Evolutionary conservation across 345 rosid genomes (phyloP).

Genomic region (Nasturtium officinale): DNA sequence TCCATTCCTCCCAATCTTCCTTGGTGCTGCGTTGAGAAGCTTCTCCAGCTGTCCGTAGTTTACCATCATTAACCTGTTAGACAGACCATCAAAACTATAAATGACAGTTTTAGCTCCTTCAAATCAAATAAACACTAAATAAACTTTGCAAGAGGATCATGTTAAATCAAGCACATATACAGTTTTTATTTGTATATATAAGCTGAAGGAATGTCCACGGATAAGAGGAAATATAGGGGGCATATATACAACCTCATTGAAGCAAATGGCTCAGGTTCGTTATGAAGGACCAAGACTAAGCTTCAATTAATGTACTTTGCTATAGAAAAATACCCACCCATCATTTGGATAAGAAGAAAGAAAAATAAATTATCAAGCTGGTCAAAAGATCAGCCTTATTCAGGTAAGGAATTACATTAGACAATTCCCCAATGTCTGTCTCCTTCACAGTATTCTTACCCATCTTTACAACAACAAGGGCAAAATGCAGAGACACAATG

Average conservation of each 20-base stretch:
- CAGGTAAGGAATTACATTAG: constrained; percentile 19
- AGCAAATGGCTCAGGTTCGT: constrained; percentile 29
- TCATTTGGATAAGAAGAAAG: constrained; percentile 1
- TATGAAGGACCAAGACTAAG: constrained; percentile 13
- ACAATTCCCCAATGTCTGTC: neutral
- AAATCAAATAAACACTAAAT: neutral
- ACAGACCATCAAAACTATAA: constrained; percentile 31
- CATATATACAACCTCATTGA: constrained; percentile 9
- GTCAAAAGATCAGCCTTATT: constrained; percentile 11
- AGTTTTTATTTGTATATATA: constrained; percentile 14
- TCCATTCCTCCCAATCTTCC: constrained; percentile 99
- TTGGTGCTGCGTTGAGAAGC: constrained; percentile 99
- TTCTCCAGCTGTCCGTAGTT: constrained; percentile 93
- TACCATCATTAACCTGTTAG: constrained; percentile 80
- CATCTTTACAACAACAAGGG: constrained; percentile 17
- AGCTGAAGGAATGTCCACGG: constrained; percentile 1
- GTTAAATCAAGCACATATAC: constrained; percentile 8
- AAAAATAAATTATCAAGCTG: neutral
- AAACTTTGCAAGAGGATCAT: constrained; percentile 10
- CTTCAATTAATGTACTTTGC: constrained; percentile 13
- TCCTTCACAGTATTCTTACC: constrained; percentile 16
- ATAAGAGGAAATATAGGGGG: constrained; percentile 6
- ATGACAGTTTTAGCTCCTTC: constrained; percentile 27
- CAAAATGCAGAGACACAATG: constrained; percentile 27
- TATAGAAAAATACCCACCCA: constrained; percentile 20